These are phyloP conservation scores for Cutaneotrichosporon cavernicola DNA, from an alignment of 1,284 basidiomycete genomes.

Conservation along the genomic window DNA sequence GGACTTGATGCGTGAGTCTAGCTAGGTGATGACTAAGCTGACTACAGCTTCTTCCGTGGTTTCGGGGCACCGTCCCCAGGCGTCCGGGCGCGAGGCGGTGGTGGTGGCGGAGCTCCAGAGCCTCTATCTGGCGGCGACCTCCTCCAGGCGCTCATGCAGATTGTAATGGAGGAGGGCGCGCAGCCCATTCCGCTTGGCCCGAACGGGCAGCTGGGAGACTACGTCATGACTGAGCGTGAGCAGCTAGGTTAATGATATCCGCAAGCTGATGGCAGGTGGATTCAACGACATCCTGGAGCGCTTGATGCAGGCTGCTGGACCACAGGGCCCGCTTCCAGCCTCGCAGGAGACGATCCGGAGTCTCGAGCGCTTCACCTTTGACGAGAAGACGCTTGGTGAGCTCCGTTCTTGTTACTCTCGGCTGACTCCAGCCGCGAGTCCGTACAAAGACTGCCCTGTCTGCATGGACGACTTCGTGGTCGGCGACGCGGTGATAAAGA, in stretches of 20 bases:
- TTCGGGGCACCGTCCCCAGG: slow-evolving; percentile 26
- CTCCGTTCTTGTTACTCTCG: neutral
- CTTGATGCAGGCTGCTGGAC: slow-evolving; percentile 50
- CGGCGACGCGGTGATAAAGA: slow-evolving; percentile 42
- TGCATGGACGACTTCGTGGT: slow-evolving; percentile 50
- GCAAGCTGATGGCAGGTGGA: slow-evolving; percentile 34
- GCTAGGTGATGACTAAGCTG: neutral
- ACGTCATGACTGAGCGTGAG: slow-evolving; percentile 47
- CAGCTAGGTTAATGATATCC: slow-evolving; percentile 22
- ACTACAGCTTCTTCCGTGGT: slow-evolving; percentile 35
- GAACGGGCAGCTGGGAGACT: slow-evolving; percentile 46
- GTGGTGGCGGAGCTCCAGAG: neutral
- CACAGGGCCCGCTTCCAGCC: slow-evolving; percentile 50
- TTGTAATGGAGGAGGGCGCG: slow-evolving; percentile 34
- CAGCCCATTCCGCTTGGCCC: slow-evolving; percentile 18
- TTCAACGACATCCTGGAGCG: slow-evolving; percentile 49
- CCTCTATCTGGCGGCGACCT: slow-evolving; percentile 28
- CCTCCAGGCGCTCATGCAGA: slow-evolving; percentile 37
- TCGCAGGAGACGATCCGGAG: slow-evolving; percentile 46
- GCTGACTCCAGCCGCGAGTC: slow-evolving; percentile 34
- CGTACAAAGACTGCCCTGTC: slow-evolving; percentile 50
- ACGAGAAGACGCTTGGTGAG: slow-evolving; percentile 40
- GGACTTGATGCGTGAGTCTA: slow-evolving; percentile 19
- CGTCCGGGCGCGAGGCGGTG: neutral
- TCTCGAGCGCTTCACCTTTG: slow-evolving; percentile 45